Evolutionary conservation across 2,329 filamentous ascomycete species (phyloP).

Genomic region (Harringtonia lauricola): DNA sequence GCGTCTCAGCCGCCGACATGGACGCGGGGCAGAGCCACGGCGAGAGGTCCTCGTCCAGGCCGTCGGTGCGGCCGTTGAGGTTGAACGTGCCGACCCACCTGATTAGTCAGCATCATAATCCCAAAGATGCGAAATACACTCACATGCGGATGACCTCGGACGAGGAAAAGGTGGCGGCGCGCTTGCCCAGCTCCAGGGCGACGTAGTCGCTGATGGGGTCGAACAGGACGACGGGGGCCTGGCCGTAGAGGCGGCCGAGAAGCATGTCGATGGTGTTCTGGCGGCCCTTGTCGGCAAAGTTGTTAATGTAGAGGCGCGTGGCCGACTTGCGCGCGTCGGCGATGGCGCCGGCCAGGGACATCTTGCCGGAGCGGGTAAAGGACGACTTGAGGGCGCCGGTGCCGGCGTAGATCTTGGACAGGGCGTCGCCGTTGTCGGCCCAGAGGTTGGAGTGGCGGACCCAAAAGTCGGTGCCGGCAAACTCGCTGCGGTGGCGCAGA

Average conservation of each 20-base stretch:
- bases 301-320: slow-evolving; percentile 91
- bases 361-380: slow-evolving; percentile 88
- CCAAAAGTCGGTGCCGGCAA: slow-evolving; percentile 73
- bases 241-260: slow-evolving; percentile 73
- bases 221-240: slow-evolving; percentile 73
- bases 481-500: slow-evolving; percentile 58
- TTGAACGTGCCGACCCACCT: slow-evolving; percentile 80
- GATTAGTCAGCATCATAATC: neutral
- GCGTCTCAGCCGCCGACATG: slow-evolving; percentile 36
- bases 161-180: slow-evolving; percentile 63
- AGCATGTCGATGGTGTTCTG: slow-evolving; percentile 94
- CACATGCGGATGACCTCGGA: slow-evolving; percentile 66
- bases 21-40: slow-evolving; percentile 68
- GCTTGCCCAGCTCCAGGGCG: slow-evolving; percentile 58
- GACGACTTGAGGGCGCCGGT: slow-evolving; percentile 93
- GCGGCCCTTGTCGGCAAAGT: slow-evolving; percentile 84
- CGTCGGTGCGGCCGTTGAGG: slow-evolving; percentile 75
- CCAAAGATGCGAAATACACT: slow-evolving; percentile 11
- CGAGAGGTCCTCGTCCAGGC: slow-evolving; percentile 68
- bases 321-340: slow-evolving; percentile 95
- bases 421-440: slow-evolving; percentile 92
- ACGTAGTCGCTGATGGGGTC: slow-evolving; percentile 94
- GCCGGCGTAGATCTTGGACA: slow-evolving; percentile 93
- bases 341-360: slow-evolving; percentile 85
- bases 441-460: slow-evolving; percentile 84